These are phyloP conservation scores for Magnolia officinalis DNA, from an alignment of 164 flowering plant species.

Conservation along the genomic window DNA sequence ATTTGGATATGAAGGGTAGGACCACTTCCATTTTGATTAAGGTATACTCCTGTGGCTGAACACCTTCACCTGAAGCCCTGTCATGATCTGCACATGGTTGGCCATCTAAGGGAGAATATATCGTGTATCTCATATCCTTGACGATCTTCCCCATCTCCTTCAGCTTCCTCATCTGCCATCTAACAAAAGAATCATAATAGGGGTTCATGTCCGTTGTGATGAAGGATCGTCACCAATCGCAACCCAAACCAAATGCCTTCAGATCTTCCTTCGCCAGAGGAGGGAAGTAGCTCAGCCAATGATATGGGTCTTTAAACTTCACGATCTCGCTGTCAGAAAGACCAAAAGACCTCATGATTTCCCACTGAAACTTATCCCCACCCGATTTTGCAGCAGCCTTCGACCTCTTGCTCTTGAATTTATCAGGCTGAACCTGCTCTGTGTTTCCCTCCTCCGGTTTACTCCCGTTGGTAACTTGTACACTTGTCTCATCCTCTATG, in stretches of 20 bases:
- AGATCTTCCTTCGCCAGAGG: conserved; percentile 79
- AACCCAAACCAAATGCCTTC: conserved; percentile 82
- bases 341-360: conserved; percentile 77
- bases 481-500: conserved; percentile 31
- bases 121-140: conserved; percentile 67
- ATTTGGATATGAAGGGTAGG: conserved; percentile 59
- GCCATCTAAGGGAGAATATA: conserved; percentile 81
- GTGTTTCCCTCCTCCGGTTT: conserved; percentile 32
- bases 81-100: conserved; percentile 98
- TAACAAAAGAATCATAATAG: conserved; percentile 70
- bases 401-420: conserved; percentile 67
- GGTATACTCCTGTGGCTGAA: conserved; percentile 86
- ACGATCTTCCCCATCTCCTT: conserved; percentile 81
- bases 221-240: conserved; percentile 90
- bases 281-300: conserved; percentile 76
- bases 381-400: conserved; percentile 58
- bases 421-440: conserved; percentile 35
- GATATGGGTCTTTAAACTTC: conserved; percentile 61
- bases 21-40: conserved; percentile 86
- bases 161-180: conserved; percentile 90
- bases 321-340: conserved; percentile 69
- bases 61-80: conserved; percentile 89
- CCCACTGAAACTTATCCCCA: conserved; percentile 57
- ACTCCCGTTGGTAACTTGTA: conserved; percentile 1
- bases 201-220: conserved; percentile 81